Evolutionary conservation across 2,329 filamentous ascomycete species (phyloP).

Genomic region (Emericellopsis atlantica): DNA sequence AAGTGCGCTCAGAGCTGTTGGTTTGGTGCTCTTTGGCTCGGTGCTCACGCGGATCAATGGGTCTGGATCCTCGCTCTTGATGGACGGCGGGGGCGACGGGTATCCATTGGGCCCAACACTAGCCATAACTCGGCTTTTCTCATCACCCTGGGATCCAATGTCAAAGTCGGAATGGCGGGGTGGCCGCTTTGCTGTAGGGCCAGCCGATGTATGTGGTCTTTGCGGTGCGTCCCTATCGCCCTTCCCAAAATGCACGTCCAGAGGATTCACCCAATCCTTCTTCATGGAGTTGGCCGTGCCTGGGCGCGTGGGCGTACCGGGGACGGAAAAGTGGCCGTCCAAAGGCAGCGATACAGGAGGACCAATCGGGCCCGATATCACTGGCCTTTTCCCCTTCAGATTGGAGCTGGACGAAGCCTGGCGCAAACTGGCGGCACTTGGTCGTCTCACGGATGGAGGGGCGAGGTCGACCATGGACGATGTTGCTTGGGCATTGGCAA

Average conservation of each 20-base stretch:
- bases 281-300: constrained; percentile 19
- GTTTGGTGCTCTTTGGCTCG: constrained; percentile 4
- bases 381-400: constrained; percentile 12
- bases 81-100: constrained; percentile 24
- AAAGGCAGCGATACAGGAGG: constrained; percentile 15
- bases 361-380: constrained; percentile 3
- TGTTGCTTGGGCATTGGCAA: constrained; percentile 20
- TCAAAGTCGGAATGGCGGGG: constrained; percentile 20
- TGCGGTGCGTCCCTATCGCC: constrained; percentile 6
- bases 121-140: background rate
- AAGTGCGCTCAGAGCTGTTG: constrained; percentile 8
- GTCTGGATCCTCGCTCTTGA: constrained; percentile 14
- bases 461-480: constrained; percentile 32
- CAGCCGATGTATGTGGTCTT: constrained; percentile 10
- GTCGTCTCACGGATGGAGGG: constrained; percentile 14
- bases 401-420: constrained; percentile 25
- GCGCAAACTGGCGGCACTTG: constrained; percentile 14
- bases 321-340: constrained; percentile 14
- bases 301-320: constrained; percentile 18
- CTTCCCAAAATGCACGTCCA: constrained; percentile 31
- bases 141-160: background rate
- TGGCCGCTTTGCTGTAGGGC: constrained; percentile 17
- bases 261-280: constrained; percentile 30
- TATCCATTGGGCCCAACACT: constrained; percentile 11
- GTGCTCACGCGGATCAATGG: constrained; percentile 1